phyloP scores from a whole-genome alignment of 495 filamentous ascomycete genomes.

The Podospora fimiseda region DNA sequence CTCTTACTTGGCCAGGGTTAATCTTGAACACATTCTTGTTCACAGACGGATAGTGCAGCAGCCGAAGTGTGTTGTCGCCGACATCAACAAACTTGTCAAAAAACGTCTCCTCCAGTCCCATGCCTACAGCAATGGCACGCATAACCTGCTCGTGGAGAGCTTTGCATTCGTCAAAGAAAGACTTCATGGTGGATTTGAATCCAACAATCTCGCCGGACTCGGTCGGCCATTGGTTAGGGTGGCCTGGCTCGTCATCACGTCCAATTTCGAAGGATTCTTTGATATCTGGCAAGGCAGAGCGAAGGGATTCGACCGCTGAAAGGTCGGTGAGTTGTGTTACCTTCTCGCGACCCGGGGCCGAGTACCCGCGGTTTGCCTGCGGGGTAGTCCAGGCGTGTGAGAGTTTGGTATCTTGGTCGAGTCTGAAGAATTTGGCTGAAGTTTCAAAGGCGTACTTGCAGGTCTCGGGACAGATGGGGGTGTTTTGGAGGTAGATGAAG shows the following conservation, averaged over 20 bases:
- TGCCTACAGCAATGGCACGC: conserved; percentile 79
- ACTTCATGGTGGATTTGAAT: conserved; percentile 67
- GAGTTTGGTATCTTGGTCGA: conserved; percentile 65
- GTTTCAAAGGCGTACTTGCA: conserved; percentile 58
- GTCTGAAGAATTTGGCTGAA: conserved; percentile 71
- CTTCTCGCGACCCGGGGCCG: conserved; percentile 70
- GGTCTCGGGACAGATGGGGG: conserved; percentile 58
- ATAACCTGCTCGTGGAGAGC: conserved; percentile 71
- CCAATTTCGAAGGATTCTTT: conserved; percentile 87
- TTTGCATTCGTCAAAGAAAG: conserved; percentile 69
- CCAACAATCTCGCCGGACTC: conserved; percentile 52
- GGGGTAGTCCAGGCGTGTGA: conserved; percentile 63
- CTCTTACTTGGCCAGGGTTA: conserved; percentile 70
- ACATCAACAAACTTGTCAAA: conserved; percentile 69
- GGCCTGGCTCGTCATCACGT: conserved; percentile 56
- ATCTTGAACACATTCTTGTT: conserved; percentile 58
- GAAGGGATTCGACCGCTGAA: conserved; percentile 52
- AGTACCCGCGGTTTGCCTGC: conserved; percentile 73
- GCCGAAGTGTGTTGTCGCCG: conserved; percentile 81
- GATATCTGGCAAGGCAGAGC: conserved; percentile 60
- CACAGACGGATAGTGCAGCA: conserved; percentile 82
- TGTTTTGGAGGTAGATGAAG: conserved; percentile 84
- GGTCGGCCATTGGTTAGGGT: conserved; percentile 78
- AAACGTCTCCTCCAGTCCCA: conserved; percentile 65
- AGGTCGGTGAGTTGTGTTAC: conserved; percentile 53